phyloP scores from a whole-genome alignment of 1,284 basidiomycete species.

The Tranzscheliella williamsii region DNA sequence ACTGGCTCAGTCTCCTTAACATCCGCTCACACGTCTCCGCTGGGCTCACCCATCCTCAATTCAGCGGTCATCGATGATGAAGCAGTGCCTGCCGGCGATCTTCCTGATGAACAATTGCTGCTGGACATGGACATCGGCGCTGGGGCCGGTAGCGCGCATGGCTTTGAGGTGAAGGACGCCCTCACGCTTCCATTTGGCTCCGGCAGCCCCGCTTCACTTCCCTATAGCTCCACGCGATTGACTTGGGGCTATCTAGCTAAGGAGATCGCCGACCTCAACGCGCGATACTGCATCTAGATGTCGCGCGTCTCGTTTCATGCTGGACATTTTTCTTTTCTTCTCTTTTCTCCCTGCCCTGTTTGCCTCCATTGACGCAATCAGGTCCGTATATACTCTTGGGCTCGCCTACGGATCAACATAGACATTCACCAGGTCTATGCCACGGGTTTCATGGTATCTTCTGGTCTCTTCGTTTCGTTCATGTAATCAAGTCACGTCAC shows the following conservation, averaged over 20 bases:
- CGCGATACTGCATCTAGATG: constrained; percentile 32
- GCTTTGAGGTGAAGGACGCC: constrained; percentile 28
- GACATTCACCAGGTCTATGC: no score
- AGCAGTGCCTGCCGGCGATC: not conserved
- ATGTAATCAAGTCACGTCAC: no score
- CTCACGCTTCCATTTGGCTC: constrained; percentile 35
- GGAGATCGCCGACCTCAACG: constrained; percentile 53
- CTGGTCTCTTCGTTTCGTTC: no score
- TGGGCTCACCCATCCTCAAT: constrained; percentile 7
- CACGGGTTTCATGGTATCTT: no score
- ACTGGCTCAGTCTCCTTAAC: constrained; percentile 26
- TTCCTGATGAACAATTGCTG: constrained; percentile 14
- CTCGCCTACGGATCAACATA: no score
- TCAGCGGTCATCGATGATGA: not conserved
- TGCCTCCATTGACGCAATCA: no score
- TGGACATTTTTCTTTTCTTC: not conserved
- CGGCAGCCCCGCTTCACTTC: constrained; percentile 38
- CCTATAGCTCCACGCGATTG: constrained; percentile 30
- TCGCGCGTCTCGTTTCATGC: not conserved
- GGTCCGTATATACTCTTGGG: no score
- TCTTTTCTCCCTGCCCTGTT: not conserved
- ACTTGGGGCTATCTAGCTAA: constrained; percentile 49
- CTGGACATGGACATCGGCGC: constrained; percentile 46
- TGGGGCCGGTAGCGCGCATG: constrained; percentile 43
- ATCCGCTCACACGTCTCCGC: constrained; percentile 25